These are phyloP conservation scores for Beauveria bassiana DNA, from an alignment of 2,329 filamentous ascomycete genomes.

Conservation along the genomic window DNA sequence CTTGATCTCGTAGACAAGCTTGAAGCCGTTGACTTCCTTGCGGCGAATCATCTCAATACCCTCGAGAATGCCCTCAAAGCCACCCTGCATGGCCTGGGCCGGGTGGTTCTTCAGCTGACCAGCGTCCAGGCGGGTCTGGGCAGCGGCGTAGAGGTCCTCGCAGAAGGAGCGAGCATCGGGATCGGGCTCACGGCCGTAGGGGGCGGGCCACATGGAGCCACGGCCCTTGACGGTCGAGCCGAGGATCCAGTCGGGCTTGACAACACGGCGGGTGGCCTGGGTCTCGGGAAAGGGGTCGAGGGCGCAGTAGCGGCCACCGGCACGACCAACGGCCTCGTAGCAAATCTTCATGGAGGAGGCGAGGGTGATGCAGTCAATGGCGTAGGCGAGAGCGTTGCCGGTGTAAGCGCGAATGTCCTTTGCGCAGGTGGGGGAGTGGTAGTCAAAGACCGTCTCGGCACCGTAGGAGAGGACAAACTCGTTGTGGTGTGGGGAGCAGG, in stretches of 20 bases:
- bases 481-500: slow-evolving; percentile 35
- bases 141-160: slow-evolving; percentile 6
- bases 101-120: slow-evolving; percentile 14
- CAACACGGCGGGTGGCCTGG: slow-evolving; percentile 7
- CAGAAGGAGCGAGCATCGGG: slow-evolving; percentile 9
- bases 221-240: slow-evolving; percentile 20
- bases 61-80: slow-evolving; percentile 26
- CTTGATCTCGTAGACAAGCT: slow-evolving; percentile 30
- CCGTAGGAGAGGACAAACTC: slow-evolving; percentile 33
- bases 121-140: slow-evolving; percentile 11
- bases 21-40: slow-evolving; percentile 30
- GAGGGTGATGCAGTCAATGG: slow-evolving; percentile 35
- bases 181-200: slow-evolving; percentile 14
- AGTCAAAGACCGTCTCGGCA: slow-evolving; percentile 38
- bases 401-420: slow-evolving; percentile 31
- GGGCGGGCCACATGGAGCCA: slow-evolving; percentile 15
- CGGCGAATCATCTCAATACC: slow-evolving; percentile 25
- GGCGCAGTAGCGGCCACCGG: slow-evolving; percentile 30
- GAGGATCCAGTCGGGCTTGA: slow-evolving; percentile 23
- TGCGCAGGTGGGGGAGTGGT: slow-evolving; percentile 27
- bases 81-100: slow-evolving; percentile 13
- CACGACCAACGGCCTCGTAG: slow-evolving; percentile 28
- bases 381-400: slow-evolving; percentile 26
- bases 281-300: slow-evolving; percentile 26
- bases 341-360: slow-evolving; percentile 27